Conservation (phyloP, 352 stramenopile genomes). For the Sclerospora graminicola region DNA sequence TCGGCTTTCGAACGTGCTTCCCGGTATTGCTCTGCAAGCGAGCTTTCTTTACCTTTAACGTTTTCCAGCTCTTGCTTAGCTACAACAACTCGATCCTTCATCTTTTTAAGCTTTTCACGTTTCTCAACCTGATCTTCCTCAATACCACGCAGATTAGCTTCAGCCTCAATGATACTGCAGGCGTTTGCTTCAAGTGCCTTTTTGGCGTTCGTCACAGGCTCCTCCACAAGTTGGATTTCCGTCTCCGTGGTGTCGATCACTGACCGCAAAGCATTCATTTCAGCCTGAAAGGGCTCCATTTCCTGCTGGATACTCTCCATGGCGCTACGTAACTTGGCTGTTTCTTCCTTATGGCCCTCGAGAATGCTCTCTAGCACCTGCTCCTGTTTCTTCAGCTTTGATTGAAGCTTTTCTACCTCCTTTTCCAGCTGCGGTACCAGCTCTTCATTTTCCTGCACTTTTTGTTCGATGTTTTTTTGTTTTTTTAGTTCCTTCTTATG, state of each 20-base stretch:
- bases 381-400: slow-evolving; percentile 78
- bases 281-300: slow-evolving; percentile 61
- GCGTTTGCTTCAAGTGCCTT: slow-evolving; percentile 71
- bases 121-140: slow-evolving; percentile 55
- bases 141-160: slow-evolving; percentile 47
- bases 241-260: slow-evolving; percentile 75
- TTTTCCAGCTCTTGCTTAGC: slow-evolving; percentile 75
- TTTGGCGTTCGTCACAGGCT: slow-evolving; percentile 58
- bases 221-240: slow-evolving; percentile 67
- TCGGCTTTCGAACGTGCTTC: slow-evolving; percentile 69
- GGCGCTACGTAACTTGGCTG: slow-evolving; percentile 47
- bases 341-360: slow-evolving; percentile 69
- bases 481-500: slow-evolving; percentile 90
- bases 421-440: slow-evolving; percentile 85
- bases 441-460: slow-evolving; percentile 81
- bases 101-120: slow-evolving; percentile 39
- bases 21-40: slow-evolving; percentile 48
- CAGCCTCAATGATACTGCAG: slow-evolving; percentile 40
- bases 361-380: slow-evolving; percentile 80
- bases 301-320: slow-evolving; percentile 73
- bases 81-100: slow-evolving; percentile 65
- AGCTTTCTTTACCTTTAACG: slow-evolving; percentile 33
- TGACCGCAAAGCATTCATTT: slow-evolving; percentile 63
- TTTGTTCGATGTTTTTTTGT: slow-evolving; percentile 68
- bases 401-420: slow-evolving; percentile 57